Conservation (phyloP, 257 asterid species). For the Ballota nigra region DNA sequence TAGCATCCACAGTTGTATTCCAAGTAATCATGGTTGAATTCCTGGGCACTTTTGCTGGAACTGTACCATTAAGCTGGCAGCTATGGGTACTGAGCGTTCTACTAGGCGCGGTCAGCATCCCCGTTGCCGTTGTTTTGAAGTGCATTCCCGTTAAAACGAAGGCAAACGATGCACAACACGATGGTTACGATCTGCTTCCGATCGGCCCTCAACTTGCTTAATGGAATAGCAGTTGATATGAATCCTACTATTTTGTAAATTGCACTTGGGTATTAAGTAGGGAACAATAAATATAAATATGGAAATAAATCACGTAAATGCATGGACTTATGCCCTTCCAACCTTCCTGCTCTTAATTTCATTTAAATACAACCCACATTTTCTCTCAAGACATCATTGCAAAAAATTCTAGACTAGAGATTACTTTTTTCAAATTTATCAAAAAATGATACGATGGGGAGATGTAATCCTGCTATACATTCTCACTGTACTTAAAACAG, state of each 20-base stretch:
- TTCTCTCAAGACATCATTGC: too few species aligned
- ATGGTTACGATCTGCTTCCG: constrained; percentile 55
- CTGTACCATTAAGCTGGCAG: constrained; percentile 71
- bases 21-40: constrained; percentile 78
- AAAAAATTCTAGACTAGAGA: not conserved
- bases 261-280: not conserved
- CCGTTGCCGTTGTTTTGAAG: constrained; percentile 57
- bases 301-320: not conserved
- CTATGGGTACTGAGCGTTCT: constrained; percentile 59
- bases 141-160: constrained; percentile 54
- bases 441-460: not conserved
- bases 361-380: not conserved
- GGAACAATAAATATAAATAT: not conserved
- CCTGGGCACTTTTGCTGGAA: constrained; percentile 79
- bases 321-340: too few species aligned
- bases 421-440: not conserved
- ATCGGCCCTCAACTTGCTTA: constrained; percentile 38
- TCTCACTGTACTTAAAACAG: constrained; percentile 17
- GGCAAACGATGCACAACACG: constrained; percentile 34
- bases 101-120: constrained; percentile 59
- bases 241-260: not conserved
- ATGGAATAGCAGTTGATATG: not conserved
- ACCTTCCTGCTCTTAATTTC: not conserved
- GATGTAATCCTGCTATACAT: constrained; percentile 39
- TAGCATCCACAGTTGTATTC: constrained; percentile 53